Base-by-base conservation (phyloP, 495 filamentous ascomycete species). In the Trichoderma orchidacearum region DNA sequence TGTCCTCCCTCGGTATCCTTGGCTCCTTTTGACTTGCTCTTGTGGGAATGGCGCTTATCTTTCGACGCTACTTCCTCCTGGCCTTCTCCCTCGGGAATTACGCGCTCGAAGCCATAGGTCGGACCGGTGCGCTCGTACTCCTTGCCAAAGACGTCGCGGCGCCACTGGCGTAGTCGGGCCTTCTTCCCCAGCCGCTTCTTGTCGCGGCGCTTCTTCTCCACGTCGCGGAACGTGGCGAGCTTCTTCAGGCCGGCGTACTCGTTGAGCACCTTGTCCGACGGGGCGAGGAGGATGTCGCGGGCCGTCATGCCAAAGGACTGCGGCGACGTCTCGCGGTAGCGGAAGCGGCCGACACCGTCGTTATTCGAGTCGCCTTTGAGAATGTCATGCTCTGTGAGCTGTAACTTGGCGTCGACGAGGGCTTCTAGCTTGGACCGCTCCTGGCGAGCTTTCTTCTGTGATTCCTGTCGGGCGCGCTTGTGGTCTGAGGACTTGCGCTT, bases 211-310 rank as follows among this genome's bases (percentile, higher is more conserved):
- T 97, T 96, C 79, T 91, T 91, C 63, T 89, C 88, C 1, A 73
- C 69, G 64, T 96, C 90, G 54, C 93, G 78, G 74, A 93, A 98
- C 23, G 87, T 71, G 11, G 92, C 92, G 58, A 95, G 78, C 70
- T 95, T 96, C 79, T 97, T 98, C 61, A 98, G 73, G 9, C 93
- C 93, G 13, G 85, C 92, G 61, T 86, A 96, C 61, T 87, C 75
- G 70, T 98, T 97, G 55, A 98, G 81, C 56, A 88, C 86, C 6
- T 80, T 73, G 69, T 98, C 93, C 28, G 82, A 82, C 5, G 74
- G 71, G 8, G 93, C 93, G 72, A 95, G 85, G 11, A 98, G 79
- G 58, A 98, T 96, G 68, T 98, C 93, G 50, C 83, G 80, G 2
- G 92, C 78, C 2, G 86, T 92, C 53, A 98, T 77, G 51, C 93